phyloP scores from a whole-genome alignment of 2,329 filamentous ascomycete species.

The Mariannaea sp. region DNA sequence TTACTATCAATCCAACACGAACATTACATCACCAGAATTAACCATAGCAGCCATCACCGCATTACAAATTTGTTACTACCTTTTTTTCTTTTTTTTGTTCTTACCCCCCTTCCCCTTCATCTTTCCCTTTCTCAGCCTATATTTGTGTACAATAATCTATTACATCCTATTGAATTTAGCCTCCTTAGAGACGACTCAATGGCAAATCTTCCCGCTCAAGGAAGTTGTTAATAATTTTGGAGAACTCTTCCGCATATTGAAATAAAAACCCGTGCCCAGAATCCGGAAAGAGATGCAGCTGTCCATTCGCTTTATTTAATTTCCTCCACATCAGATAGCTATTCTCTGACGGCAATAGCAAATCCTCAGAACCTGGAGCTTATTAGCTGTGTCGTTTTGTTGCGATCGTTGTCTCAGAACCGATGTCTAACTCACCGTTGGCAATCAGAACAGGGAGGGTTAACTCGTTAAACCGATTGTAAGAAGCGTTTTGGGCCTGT shows the following conservation, averaged over 20 bases:
- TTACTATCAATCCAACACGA: too few relatives aligned
- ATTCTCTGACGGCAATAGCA: slow-evolving; percentile 45
- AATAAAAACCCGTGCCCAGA: slow-evolving; percentile 46
- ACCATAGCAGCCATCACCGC: too few relatives aligned
- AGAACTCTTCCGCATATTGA: slow-evolving; percentile 42
- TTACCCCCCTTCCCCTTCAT: too few relatives aligned
- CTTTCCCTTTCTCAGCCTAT: too few relatives aligned
- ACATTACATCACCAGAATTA: too few relatives aligned
- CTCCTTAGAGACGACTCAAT: slow-evolving; percentile 15
- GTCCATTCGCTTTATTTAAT: slow-evolving; percentile 39
- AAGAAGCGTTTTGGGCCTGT: slow-evolving; percentile 41
- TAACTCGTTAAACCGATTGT: slow-evolving; percentile 42
- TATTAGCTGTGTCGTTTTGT: too few relatives aligned
- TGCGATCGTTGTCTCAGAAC: slow-evolving; percentile 8
- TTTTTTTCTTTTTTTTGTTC: neutral
- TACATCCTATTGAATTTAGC: neutral
- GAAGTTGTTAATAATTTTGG: slow-evolving; percentile 41
- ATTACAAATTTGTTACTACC: too few relatives aligned
- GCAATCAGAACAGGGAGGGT: slow-evolving; percentile 45
- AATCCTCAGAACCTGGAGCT: slow-evolving; percentile 42
- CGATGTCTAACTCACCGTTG: slow-evolving; percentile 40
- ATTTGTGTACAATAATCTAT: too few relatives aligned
- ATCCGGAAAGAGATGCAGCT: slow-evolving; percentile 44
- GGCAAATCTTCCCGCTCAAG: slow-evolving; percentile 24
- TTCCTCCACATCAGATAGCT: slow-evolving; percentile 47